These are phyloP conservation scores for Santalum album DNA, from an alignment of 164 flowering plant species.

Conservation along the genomic window DNA sequence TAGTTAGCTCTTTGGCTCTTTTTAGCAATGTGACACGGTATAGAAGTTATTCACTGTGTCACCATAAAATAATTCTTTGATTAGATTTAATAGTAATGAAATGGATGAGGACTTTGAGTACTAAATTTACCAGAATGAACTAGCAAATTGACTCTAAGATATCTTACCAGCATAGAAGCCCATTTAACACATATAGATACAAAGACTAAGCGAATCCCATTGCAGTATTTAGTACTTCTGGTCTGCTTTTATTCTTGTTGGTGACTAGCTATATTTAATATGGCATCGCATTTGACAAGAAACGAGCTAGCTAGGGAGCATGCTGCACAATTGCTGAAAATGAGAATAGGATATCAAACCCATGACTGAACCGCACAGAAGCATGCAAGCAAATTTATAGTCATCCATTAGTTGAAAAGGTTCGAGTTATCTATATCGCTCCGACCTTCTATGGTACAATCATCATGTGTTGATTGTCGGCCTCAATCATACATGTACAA, in stretches of 20 bases:
- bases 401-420: neutral
- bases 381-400: conserved; percentile 67
- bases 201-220: neutral
- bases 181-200: neutral
- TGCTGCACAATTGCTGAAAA: conserved; percentile 86
- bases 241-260: conserved; percentile 1
- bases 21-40: too few relatives aligned
- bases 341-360: conserved; percentile 74
- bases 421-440: too few relatives aligned
- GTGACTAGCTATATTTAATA: neutral
- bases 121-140: neutral
- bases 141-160: neutral
- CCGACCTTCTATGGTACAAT: conserved; percentile 50
- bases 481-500: conserved; percentile 63
- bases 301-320: conserved; percentile 38
- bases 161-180: conserved; percentile 2
- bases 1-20: too few relatives aligned
- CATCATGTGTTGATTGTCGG: conserved; percentile 33
- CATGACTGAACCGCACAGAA: conserved; percentile 92
- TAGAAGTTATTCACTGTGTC: too few relatives aligned
- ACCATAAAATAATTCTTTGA: too few relatives aligned
- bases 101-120: neutral
- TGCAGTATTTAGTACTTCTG: neutral
- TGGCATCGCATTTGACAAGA: conserved; percentile 1
- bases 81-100: too few relatives aligned